Evolutionary conservation across 2,329 filamentous ascomycete species (phyloP), one percentile per base, ranked within the genome.

Genomic region (Zymoseptoria passerinii): DNA sequence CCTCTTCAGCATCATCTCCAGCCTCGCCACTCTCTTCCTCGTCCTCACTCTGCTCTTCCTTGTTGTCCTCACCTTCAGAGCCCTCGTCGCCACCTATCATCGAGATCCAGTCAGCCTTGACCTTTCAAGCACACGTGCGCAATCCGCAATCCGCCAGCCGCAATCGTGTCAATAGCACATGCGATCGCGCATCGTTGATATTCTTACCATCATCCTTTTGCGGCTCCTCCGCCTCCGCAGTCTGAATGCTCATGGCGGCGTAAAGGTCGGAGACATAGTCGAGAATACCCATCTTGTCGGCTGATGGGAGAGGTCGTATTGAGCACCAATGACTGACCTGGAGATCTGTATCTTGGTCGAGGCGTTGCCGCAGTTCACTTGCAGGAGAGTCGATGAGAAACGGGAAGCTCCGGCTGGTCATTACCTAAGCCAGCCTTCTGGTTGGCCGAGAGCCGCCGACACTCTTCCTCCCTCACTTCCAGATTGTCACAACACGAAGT

Each of bases 251-350:
- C 78, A 83, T 84, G 78, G 80, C 85, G 77, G 80, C 83, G 78
- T 80, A 84, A 78, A 80, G 76, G 74, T 84, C 82, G 75, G 79
- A 77, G 76, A 86, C 80, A 75, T 84, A 81, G 72, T 85, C 82
- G 73, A 81, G 78, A 77, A 86, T 76, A 74, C 82, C 82, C 83
- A 86, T 86, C 63, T 64, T 70, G 68, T 58, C 63, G 67, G 60
- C 60, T 59, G 65, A 64, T 65, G 63, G 63, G 60, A 49, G 53
- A 18, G 53, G 52, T 28, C 49, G 44, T 54, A 52, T 52, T 19
- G 52, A 56, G 57, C 52, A 57, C 63, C 63, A 66, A 66, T 64
- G 64, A 62, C 62, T 64, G 57, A 54, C 52, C 48, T 59, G 50
- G 35, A 53, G 57, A 52, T 52, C 61, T 23, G 57, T 56, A 62